A percentile compares a stretch with the other conserved stretches of the same genome.
Evolutionary conservation across 208 protist genomes (phyloP).

Genomic region (Lotmaria passim): DNA sequence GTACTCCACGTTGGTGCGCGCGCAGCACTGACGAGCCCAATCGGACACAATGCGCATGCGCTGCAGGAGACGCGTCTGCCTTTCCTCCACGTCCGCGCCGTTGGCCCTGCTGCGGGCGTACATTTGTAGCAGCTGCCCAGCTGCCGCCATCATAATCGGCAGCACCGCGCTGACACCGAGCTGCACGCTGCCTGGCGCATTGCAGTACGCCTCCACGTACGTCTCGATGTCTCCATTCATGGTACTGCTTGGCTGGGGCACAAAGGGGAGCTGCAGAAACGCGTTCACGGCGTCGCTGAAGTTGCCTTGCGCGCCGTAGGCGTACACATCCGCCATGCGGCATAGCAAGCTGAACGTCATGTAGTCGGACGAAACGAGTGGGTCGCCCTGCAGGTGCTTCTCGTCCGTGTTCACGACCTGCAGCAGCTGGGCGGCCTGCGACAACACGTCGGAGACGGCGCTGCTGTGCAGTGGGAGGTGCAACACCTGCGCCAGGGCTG

Average conservation of each 20-base stretch:
- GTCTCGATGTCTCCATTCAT: conserved; percentile 28
- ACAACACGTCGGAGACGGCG: conserved; percentile 45
- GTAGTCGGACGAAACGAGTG: conserved; percentile 27
- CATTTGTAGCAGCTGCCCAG: conserved; percentile 24
- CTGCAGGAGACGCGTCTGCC: conserved; percentile 36
- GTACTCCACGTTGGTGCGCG: conserved; percentile 30
- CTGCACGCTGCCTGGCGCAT: conserved; percentile 27
- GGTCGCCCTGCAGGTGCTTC: conserved; percentile 14
- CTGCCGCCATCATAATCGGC: conserved; percentile 32
- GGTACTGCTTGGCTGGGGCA: conserved; percentile 37
- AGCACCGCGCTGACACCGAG: conserved; percentile 45
- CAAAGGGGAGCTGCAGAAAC: conserved; percentile 69
- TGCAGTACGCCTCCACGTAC: conserved; percentile 42
- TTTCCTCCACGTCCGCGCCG: conserved; percentile 29
- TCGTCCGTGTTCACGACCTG: conserved; percentile 24
- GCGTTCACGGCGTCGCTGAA: conserved; percentile 41
- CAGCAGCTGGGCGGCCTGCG: conserved; percentile 47
- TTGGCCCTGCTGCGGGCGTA: conserved; percentile 25
- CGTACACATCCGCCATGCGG: conserved; percentile 68
- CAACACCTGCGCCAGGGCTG: conserved; percentile 66
- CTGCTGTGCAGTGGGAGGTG: conserved; percentile 48
- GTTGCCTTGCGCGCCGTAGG: conserved; percentile 39
- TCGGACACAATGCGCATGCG: conserved; percentile 52
- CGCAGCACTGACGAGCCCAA: conserved; percentile 71
- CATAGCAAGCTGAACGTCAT: conserved; percentile 42